Evolutionary conservation across 768 basidiomycete species (phyloP), one percentile per base, ranked within the genome.

Genomic region (Tylopilus subfusipes): DNA sequence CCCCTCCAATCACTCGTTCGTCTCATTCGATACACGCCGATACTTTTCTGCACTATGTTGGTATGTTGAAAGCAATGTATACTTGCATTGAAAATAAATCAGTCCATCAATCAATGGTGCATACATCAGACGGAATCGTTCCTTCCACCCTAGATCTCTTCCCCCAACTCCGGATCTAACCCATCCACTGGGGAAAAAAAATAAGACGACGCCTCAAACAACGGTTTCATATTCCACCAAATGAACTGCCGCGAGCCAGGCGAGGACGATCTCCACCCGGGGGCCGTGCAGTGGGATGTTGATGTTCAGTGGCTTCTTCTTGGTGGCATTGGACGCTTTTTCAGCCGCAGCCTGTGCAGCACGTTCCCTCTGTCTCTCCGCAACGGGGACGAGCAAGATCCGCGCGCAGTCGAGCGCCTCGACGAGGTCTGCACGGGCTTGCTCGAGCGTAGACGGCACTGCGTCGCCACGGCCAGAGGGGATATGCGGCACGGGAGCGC

Each of bases 241-340:
- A 74, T 89, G 85, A 52, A 91, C 86, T 18, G 88, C 90, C 24
- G 78, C 90, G 51, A 93, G 73, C 90, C 90, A 93, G 40, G 91
- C 91, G 52, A 93, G 77, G 52, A 92, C 77, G 52, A 93, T 78
- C 71, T 93, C 91, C 43, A 93, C 91, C 7, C 90, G 79, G 33
- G 92, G 90, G 0, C 91, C 91, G 69, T 92, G 89, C 58, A 93
- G 72, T 11, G 90, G 88, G 53, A 93, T 90, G 64, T 84, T 89
- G 68, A 92, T 88, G 48, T 83, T 79, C 57, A 82, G 61, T 34
- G 81, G 73, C 68, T 82, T 86, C 74, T 83, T 82, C 73, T 78
- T 80, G 53, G 6, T 24, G 21, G 13, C 30, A 4, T 43, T 48
- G 19, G 71, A 69, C 21, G 68, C 73, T 66, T 77, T 83, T 53